These are phyloP conservation scores for Senecio squalidus DNA, from an alignment of 140 eudicot genomes.

Conservation along the genomic window DNA sequence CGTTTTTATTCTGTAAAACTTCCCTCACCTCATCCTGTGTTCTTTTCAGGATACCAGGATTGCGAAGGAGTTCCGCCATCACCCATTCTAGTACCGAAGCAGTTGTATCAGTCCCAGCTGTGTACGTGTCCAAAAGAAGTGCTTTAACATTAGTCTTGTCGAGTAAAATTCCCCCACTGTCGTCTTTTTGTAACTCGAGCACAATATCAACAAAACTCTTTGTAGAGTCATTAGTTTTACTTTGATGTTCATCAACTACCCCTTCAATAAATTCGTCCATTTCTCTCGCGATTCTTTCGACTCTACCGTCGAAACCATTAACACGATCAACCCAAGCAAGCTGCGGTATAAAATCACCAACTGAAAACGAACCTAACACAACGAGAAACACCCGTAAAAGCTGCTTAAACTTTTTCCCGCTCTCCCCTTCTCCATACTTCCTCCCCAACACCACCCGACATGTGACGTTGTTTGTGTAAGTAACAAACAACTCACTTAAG, in stretches of 20 bases:
- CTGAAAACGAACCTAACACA: neutral
- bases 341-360: conserved; percentile 5
- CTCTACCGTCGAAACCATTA: conserved; percentile 4
- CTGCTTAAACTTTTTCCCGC: conserved; percentile 7
- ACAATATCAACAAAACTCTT: conserved; percentile 14
- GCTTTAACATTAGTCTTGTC: conserved; percentile 14
- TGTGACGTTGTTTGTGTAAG: neutral
- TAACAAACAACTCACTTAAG: conserved; percentile 11
- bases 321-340: conserved; percentile 19
- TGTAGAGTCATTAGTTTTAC: neutral
- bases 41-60: conserved; percentile 16
- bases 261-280: conserved; percentile 20
- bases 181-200: conserved; percentile 9
- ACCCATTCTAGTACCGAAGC: conserved; percentile 16
- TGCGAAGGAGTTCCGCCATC: conserved; percentile 28
- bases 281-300: conserved; percentile 18
- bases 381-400: conserved; percentile 9
- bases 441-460: conserved; percentile 12
- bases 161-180: neutral
- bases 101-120: conserved; percentile 14
- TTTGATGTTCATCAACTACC: conserved; percentile 10
- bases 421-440: conserved; percentile 16
- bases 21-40: conserved; percentile 17
- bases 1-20: neutral
- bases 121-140: conserved; percentile 14